Evolutionary conservation across 164 flowering plant genomes (phyloP).

Genomic region (Magnolia kwangsiensis): DNA sequence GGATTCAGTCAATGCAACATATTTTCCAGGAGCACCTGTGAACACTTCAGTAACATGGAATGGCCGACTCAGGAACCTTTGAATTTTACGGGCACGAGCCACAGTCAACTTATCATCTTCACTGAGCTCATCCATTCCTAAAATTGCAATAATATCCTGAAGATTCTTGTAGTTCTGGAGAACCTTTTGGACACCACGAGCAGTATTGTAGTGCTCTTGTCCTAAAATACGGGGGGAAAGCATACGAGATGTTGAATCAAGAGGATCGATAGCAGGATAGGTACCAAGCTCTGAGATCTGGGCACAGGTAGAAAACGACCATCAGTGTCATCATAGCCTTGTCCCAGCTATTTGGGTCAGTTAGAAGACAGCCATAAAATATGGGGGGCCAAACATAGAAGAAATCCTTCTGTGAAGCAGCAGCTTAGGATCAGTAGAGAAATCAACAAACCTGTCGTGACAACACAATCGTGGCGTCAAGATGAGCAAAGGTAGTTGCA

Average conservation of each 20-base stretch:
- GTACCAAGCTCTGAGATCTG: slow-evolving; percentile 99
- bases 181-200: slow-evolving; percentile 93
- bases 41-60: slow-evolving; percentile 99
- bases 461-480: slow-evolving; percentile 98
- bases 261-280: slow-evolving; percentile 43
- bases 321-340: neutral
- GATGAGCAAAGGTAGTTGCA: slow-evolving; percentile 97
- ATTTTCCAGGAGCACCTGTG: slow-evolving; percentile 98
- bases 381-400: too few species aligned
- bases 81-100: slow-evolving; percentile 95
- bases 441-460: slow-evolving; percentile 65
- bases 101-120: slow-evolving; percentile 96
- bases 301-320: slow-evolving; percentile 1
- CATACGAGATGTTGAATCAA: slow-evolving; percentile 97
- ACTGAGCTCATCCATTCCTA: slow-evolving; percentile 99
- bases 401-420: neutral
- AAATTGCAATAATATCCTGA: slow-evolving; percentile 97
- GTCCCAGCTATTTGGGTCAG: neutral
- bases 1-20: slow-evolving; percentile 95
- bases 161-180: slow-evolving; percentile 93
- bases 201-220: slow-evolving; percentile 90
- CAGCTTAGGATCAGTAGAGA: neutral
- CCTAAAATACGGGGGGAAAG: slow-evolving; percentile 91
- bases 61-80: slow-evolving; percentile 88
- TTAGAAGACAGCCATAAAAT: too few species aligned